phyloP scores from a whole-genome alignment of 169 alveolate genomes.

The Plasmodium sp. region DNA sequence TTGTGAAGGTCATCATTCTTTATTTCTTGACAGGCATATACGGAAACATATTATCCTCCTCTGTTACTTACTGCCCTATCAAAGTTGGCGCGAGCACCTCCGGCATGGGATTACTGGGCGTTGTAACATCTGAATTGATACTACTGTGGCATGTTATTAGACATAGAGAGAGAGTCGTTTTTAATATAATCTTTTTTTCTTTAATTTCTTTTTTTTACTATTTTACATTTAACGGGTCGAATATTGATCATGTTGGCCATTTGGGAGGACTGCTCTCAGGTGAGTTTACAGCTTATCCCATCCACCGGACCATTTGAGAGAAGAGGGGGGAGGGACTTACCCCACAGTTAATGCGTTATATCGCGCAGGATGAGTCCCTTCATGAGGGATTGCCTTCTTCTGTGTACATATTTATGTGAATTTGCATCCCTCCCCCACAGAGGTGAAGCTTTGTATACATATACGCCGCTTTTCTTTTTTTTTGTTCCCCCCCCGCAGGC shows the following conservation, averaged over 20 bases:
- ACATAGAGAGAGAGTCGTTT: slow-evolving; percentile 83
- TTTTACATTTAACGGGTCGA: slow-evolving; percentile 85
- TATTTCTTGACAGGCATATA: slow-evolving; percentile 83
- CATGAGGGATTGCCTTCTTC: not conserved
- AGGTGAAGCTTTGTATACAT: not conserved
- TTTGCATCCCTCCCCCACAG: not conserved
- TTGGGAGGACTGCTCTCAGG: slow-evolving; percentile 87
- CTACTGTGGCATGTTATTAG: slow-evolving; percentile 86
- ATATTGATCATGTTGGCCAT: slow-evolving; percentile 88
- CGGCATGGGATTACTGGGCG: slow-evolving; percentile 88
- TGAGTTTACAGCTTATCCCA: not conserved
- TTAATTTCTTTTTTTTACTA: slow-evolving; percentile 81
- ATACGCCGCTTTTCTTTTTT: not conserved
- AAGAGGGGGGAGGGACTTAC: not conserved
- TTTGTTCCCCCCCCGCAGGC: slow-evolving; percentile 67
- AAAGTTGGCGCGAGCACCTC: slow-evolving; percentile 91
- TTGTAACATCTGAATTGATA: slow-evolving; percentile 85
- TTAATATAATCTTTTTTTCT: slow-evolving; percentile 83
- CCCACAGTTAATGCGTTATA: not conserved
- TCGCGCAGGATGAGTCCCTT: not conserved
- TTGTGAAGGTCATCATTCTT: slow-evolving; percentile 70
- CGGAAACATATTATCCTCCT: slow-evolving; percentile 86
- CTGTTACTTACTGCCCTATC: slow-evolving; percentile 82
- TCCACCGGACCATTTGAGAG: not conserved
- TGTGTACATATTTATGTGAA: not conserved